Evolutionary conservation across 192 early-diverging fungal genomes (phyloP).

Genomic region (Podila horticola): DNA sequence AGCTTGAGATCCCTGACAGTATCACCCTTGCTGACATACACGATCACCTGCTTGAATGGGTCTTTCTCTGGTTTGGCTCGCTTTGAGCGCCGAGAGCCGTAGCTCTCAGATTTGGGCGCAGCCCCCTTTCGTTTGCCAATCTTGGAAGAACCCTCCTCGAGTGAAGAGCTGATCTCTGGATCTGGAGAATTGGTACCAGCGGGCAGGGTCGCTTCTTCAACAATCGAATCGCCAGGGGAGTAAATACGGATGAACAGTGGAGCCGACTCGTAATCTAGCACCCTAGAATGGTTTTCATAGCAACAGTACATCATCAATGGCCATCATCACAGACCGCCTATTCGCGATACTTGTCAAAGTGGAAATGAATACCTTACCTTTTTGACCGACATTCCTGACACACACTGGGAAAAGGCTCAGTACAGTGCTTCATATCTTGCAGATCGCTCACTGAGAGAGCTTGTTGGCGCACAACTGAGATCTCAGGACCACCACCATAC

Average conservation of each 20-base stretch:
- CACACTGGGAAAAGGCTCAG: background rate
- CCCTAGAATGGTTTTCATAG: background rate
- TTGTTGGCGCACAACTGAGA: background rate
- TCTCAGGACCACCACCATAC: slow-evolving; percentile 19
- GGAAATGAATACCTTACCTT: slow-evolving; percentile 2
- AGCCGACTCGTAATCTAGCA: background rate
- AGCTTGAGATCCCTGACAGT: slow-evolving; percentile 39
- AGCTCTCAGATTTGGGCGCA: background rate
- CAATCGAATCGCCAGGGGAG: background rate
- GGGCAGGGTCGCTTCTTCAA: background rate
- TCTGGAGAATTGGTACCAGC: background rate
- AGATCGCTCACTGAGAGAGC: background rate
- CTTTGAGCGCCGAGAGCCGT: slow-evolving; percentile 25
- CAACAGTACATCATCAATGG: no score
- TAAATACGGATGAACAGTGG: background rate
- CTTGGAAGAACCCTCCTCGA: background rate
- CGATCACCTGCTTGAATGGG: slow-evolving; percentile 10
- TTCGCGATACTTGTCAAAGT: background rate
- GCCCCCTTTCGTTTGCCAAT: slow-evolving; percentile 2
- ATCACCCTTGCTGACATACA: slow-evolving; percentile 23
- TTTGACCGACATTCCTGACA: slow-evolving; percentile 17
- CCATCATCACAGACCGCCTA: no score
- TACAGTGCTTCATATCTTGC: background rate
- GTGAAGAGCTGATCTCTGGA: background rate
- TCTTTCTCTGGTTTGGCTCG: slow-evolving; percentile 11